A percentile compares a stretch with the other conserved stretches of the same genome.
These are phyloP conservation scores for Nothomitra cinnamomea DNA, from an alignment of 2,329 filamentous ascomycete species.

Conservation along the genomic window DNA sequence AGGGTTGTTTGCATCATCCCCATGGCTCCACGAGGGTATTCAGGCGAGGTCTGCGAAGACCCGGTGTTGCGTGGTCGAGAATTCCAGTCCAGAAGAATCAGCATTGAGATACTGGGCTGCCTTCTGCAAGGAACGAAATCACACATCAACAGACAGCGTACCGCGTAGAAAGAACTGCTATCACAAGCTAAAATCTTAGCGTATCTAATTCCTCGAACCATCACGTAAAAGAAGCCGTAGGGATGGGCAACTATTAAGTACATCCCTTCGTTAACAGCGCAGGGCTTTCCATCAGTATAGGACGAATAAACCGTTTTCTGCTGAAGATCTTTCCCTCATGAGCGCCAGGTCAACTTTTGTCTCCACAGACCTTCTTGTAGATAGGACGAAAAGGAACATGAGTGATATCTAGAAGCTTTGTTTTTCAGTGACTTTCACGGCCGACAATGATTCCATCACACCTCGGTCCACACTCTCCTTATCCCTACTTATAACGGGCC, in stretches of 20 bases:
- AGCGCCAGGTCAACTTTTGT: slow-evolving; percentile 44
- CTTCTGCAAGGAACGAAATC: too few relatives aligned
- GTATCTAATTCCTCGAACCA: neutral
- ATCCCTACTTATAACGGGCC: neutral
- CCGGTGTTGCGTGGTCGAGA: too few relatives aligned
- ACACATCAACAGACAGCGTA: too few relatives aligned
- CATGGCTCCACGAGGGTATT: too few relatives aligned
- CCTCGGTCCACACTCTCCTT: neutral
- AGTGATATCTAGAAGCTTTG: slow-evolving; percentile 8
- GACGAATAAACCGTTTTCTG: neutral
- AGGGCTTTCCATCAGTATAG: slow-evolving; percentile 85
- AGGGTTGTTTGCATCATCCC: too few relatives aligned
- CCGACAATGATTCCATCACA: too few relatives aligned
- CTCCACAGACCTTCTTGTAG: neutral
- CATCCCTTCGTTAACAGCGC: slow-evolving; percentile 55
- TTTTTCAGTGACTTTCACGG: too few relatives aligned
- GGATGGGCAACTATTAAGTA: slow-evolving; percentile 70
- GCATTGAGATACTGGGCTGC: too few relatives aligned
- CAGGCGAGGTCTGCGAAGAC: too few relatives aligned
- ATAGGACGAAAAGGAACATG: neutral
- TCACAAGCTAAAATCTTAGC: too few relatives aligned
- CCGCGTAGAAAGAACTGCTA: too few relatives aligned
- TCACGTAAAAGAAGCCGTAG: neutral
- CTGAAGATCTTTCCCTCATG: slow-evolving; percentile 99
- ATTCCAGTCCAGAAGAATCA: too few relatives aligned